Evolutionary conservation across 768 basidiomycete species (phyloP), one percentile per base, ranked within the genome.

Genomic region (Candolleomyces efflorescens): DNA sequence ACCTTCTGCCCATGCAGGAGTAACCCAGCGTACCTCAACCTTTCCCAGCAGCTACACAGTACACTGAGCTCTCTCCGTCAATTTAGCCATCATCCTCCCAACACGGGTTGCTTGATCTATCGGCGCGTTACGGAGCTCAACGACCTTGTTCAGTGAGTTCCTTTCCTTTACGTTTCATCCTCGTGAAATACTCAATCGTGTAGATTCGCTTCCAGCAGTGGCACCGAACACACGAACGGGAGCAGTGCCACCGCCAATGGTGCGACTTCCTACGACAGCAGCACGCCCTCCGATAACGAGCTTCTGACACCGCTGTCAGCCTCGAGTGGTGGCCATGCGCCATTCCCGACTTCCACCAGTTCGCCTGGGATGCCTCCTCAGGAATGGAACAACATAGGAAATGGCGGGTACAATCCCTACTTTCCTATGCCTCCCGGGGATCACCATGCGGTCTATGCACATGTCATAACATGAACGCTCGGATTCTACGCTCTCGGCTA

Each of bases 231-330:
- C 63, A 74, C 69, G 63, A 82, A 78, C 64, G 75, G 71, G 61
- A 71, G 72, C 20, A 53, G 48, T 24, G 17, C 57, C 20, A 48
- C 23, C 22, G 50, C 58, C 17, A 59, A 46, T 9, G 54, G 26
- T 39, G 75, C 74, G 47, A 70, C 78, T 48, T 73, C 80, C 38
- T 85, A 85, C 66, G 83, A 83, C 66, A 81, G 78, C 62, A 78
- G 74, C 63, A 83, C 83, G 60, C 79, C 84, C 3, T 78, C 84
- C 3, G 88, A 87, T 64, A 85, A 81, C 64, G 87, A 89, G 59
- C 77, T 82, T 55, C 68, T 82, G 69, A 78, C 81, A 13, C 80
- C 82, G 1, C 67, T 81, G 51, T 82, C 81, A 43, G 77, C 79
- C 18, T 78, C 80, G 36, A 78, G 77, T n/a, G 52, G 58, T 3